Evolutionary conservation across 805 yeast species (phyloP).

Genomic region (Danielia reshetovae): DNA sequence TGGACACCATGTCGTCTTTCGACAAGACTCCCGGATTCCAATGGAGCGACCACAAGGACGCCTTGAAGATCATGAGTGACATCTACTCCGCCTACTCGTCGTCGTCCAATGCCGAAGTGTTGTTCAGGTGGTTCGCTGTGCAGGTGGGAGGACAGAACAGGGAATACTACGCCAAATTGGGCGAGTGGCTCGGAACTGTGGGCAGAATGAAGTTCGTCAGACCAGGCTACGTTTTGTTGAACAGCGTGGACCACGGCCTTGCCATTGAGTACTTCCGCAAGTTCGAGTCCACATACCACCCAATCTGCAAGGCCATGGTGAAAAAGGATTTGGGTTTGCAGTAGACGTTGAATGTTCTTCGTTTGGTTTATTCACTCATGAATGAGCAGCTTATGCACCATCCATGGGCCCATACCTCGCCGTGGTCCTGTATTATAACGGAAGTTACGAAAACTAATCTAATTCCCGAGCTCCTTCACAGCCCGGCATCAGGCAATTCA

Average conservation of each 20-base stretch:
- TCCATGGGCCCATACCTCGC: too few species aligned
- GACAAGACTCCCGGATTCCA: conserved; percentile 37
- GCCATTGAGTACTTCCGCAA: conserved; percentile 65
- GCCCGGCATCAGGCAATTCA: too few species aligned
- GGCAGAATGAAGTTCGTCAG: conserved; percentile 95
- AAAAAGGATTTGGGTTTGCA: conserved; percentile 69
- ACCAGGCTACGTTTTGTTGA: conserved; percentile 72
- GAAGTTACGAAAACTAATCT: too few species aligned
- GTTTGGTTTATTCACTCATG: too few species aligned
- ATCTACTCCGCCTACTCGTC: conserved; percentile 38
- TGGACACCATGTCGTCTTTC: conserved; percentile 59
- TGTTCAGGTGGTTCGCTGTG: conserved; percentile 71
- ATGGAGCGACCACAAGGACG: conserved; percentile 34
- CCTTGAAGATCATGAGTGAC: conserved; percentile 30
- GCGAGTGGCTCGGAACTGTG: conserved; percentile 84
- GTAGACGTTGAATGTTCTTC: too few species aligned
- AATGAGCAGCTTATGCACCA: too few species aligned
- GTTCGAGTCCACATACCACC: conserved; percentile 65
- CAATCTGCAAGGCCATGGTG: conserved; percentile 81
- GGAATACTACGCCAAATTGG: conserved; percentile 49
- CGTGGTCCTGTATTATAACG: too few species aligned
- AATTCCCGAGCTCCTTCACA: too few species aligned
- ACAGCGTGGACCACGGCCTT: conserved; percentile 57
- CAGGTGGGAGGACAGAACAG: conserved; percentile 52
- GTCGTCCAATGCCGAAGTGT: conserved; percentile 75